Conservation (phyloP, 2,329 filamentous ascomycete species). For the Fusarium newnesense region DNA sequence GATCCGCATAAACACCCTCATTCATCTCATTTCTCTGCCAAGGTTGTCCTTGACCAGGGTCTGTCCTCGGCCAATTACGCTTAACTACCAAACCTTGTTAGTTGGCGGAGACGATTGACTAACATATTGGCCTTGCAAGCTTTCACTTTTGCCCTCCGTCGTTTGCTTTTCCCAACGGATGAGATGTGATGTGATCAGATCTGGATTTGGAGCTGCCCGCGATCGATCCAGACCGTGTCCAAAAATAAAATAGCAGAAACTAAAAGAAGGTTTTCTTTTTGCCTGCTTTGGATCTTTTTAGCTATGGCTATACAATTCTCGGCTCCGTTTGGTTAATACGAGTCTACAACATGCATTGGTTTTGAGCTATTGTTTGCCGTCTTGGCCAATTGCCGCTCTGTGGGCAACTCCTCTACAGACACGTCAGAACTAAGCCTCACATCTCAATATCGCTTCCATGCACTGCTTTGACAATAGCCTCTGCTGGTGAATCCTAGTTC, state of each 20-base stretch:
- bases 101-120: background rate
- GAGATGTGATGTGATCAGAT: conserved; percentile 17
- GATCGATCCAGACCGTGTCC: conserved; percentile 30
- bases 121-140: background rate
- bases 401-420: conserved; percentile 20
- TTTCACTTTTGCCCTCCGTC: background rate
- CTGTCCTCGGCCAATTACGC: conserved; percentile 27
- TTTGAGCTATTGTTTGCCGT: conserved; percentile 1
- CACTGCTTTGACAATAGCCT: background rate
- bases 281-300: background rate
- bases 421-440: conserved; percentile 33
- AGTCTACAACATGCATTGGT: conserved; percentile 2
- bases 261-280: conserved; percentile 2
- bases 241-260: conserved; percentile 24
- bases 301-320: background rate
- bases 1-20: conserved; percentile 30
- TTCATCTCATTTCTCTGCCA: conserved; percentile 40
- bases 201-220: conserved; percentile 7
- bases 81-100: conserved; percentile 22
- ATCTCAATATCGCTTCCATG: conserved; percentile 33
- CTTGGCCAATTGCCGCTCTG: conserved; percentile 19
- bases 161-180: conserved; percentile 7
- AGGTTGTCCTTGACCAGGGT: conserved; percentile 26
- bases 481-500: background rate
- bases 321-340: background rate